Evolutionary conservation across 1,284 basidiomycete species (phyloP).

Genomic region (Marasmius tenuissimus): DNA sequence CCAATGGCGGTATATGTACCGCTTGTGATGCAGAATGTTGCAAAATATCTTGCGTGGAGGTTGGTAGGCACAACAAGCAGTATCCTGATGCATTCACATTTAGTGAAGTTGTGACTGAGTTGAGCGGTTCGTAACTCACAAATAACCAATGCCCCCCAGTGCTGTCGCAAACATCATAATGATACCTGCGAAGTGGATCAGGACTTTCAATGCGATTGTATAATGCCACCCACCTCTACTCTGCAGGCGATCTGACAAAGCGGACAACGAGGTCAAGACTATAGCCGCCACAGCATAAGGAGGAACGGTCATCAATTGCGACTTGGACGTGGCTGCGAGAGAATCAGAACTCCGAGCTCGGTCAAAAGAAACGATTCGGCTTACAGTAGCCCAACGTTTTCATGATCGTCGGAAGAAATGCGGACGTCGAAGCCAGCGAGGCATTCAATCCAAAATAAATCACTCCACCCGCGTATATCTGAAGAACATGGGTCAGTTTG

Average conservation of each 20-base stretch:
- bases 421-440: conserved; percentile 76
- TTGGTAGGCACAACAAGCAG: conserved; percentile 26
- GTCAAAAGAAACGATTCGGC: background rate
- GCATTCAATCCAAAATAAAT: conserved; percentile 81
- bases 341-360: background rate
- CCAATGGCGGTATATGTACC: conserved; percentile 72
- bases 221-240: conserved; percentile 18
- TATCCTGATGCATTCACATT: conserved; percentile 5
- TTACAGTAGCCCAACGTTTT: conserved; percentile 64
- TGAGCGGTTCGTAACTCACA: conserved; percentile 39
- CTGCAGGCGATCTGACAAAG: conserved; percentile 71
- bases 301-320: conserved; percentile 77
- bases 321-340: conserved; percentile 44
- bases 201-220: background rate
- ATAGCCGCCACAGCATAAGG: conserved; percentile 77
- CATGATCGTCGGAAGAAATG: conserved; percentile 85
- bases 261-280: conserved; percentile 64
- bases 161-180: conserved; percentile 49
- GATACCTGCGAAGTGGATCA: conserved; percentile 41
- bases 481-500: conserved; percentile 1
- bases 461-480: conserved; percentile 65
- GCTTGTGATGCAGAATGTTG: conserved; percentile 67
- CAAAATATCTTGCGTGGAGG: conserved; percentile 60
- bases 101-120: background rate
- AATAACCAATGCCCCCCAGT: conserved; percentile 64